A percentile compares a stretch with the other conserved stretches of the same genome.
phyloP scores from a whole-genome alignment of 179 eudicot genomes.

The Patellifolia procumbens region DNA sequence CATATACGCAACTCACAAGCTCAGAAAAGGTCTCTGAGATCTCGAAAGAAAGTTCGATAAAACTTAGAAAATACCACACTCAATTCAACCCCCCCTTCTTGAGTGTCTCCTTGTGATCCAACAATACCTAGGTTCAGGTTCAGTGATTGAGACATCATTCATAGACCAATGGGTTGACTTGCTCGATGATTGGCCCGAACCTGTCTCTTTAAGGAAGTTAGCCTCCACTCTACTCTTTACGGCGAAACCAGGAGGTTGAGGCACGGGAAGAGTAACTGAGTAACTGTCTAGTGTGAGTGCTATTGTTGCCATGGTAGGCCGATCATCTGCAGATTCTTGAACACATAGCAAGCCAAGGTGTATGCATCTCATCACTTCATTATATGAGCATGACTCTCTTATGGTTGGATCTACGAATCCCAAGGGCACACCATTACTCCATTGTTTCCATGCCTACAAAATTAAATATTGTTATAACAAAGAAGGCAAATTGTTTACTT shows the following conservation, averaged over 20 bases:
- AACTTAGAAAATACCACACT: no score
- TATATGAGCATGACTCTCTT: background rate
- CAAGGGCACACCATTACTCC: constrained; percentile 20
- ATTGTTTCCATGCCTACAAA: constrained; percentile 29
- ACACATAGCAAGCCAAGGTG: constrained; percentile 29
- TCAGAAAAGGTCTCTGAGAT: no score
- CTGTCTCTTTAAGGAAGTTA: background rate
- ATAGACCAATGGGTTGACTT: constrained; percentile 27
- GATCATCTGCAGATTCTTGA: constrained; percentile 22
- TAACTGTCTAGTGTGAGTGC: constrained; percentile 28
- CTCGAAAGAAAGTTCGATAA: no score
- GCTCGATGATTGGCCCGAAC: constrained; percentile 23
- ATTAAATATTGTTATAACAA: background rate
- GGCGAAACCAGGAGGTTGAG: constrained; percentile 31
- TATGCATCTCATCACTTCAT: constrained; percentile 24
- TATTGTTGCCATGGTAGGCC: constrained; percentile 23
- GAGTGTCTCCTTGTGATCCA: no score
- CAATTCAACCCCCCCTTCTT: no score
- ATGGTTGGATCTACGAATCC: constrained; percentile 23
- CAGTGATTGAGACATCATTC: constrained; percentile 31
- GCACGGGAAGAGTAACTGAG: constrained; percentile 29
- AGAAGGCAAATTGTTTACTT: no score
- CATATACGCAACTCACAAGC: no score
- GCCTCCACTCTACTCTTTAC: background rate
- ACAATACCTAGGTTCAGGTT: constrained; percentile 22